Evolutionary conservation across 208 protist species (phyloP), one percentile per base, ranked within the genome.

Genomic region (Crithidia expoeki): DNA sequence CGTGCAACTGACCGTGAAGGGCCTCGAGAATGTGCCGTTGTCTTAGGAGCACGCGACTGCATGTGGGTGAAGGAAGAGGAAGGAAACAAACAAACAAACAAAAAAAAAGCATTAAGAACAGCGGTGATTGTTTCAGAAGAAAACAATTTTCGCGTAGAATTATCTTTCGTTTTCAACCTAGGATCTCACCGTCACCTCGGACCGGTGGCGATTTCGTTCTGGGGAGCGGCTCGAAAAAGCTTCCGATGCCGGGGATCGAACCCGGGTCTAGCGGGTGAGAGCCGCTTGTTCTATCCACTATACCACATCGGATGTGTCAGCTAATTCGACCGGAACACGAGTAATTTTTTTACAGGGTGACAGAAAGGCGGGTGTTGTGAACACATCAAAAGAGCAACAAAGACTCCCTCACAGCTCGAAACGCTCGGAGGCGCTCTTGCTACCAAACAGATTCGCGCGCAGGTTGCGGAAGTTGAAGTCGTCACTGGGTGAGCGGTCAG

Each of bases 231-330:
- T 21, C 2, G 4, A 36, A 86, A 86, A 86, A 82, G 58, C 55
- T 95, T 95, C 90, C 90, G 87, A 68, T 91, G 85, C 90, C 90
- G 90, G 90, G 90, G 88, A 95, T 95, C 88, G 90, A 95, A 95
- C 90, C 90, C 90, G 90, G 90, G 90, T 95, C 90, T 93, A 90
- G 87, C 84, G 87, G 87, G 90, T 95, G 90, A 95, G 87, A 95
- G 90, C 87, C 90, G 84, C 87, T 90, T 95, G 88, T 95, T 90
- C 90, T 95, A 95, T 85, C 90, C 90, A 95, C 90, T 95, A 95
- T 95, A 95, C 90, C 81, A 95, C 86, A 65, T 89, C 81, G 86
- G 90, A 89, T n/a, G n/a, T n/a, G n/a, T n/a, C n/a, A n/a, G n/a
- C n/a, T n/a, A n/a, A n/a, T n/a, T n/a, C n/a, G n/a, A n/a, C n/a